Evolutionary conservation across 345 rosid species (phyloP), one percentile per base, ranked within the genome.

Genomic region (Pugionium dolabratum): DNA sequence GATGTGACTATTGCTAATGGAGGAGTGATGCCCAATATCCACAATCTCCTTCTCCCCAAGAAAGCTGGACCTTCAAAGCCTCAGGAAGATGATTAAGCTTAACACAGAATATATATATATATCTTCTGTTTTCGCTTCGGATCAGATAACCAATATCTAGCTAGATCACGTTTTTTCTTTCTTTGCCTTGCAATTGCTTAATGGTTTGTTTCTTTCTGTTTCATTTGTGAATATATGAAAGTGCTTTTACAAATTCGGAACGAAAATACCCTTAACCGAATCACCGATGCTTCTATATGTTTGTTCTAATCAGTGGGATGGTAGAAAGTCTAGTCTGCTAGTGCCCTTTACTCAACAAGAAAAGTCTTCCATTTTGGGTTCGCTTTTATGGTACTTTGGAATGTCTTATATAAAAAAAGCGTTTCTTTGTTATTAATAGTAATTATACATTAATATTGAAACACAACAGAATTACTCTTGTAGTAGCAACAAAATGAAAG

Each of bases 1-100:
- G 97, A 90, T 39, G 97, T 88, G 3, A 90, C 97, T 0, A 90
- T 88, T 49, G 96, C 97, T 2, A 90, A 90, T 3, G 97, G 97
- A 4, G 97, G 95, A 39, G 97, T 90, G 54, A 87, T 18, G 18
- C 18, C 18, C 18, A 18, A 18, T 18, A 18, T 18, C 18, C 18
- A 18, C 18, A 18, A 18, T 70, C 96, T 90, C 28, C 89, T 90
- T 34, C 83, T 88, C 40, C 97, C 96, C 1, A 90, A 88, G 80
- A 90, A 88, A 81, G 5, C 93, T 1, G 93, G 95, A 4, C 49
- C 85, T 66, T 84, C 92, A 5, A 81, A 78, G 33, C 36, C 86
- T 28, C 90, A 78, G 1, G 93, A 90, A 36, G 79, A 78, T 62
- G 18, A 18, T 18, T 18, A 18, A 18, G 18, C 18, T 18, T 18